Evolutionary conservation across 139 green algal species (phyloP), one percentile per base, ranked within the genome.

Genomic region (Edaphochlamys debaryana): DNA sequence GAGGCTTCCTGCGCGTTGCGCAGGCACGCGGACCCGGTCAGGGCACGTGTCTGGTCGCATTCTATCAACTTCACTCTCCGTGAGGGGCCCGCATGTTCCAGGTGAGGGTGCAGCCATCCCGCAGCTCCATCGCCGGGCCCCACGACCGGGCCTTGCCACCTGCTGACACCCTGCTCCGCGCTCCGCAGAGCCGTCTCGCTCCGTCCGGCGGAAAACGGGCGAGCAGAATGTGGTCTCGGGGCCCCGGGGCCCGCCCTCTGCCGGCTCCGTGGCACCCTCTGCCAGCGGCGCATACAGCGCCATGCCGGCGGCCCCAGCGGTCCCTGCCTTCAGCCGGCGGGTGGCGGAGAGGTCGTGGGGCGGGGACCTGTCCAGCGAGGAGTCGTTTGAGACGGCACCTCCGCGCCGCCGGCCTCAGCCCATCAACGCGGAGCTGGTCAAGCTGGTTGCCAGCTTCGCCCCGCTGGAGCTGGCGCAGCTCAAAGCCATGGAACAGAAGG

Each of bases 381-480:
- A 82, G 17, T 82, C 76, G 4, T 82, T 72, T 38, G 76, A 82
- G 22, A 4, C 63, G 30, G 76, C 62, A 9, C 76, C 62, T 7
- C 76, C 62, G 1, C 63, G 62, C 34, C 62, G 76, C 0, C 32
- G 45, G 29, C 30, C 75, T 3, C 63, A 82, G n/a, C 41, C 63
- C 23, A 73, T 82, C 8, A 82, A 82, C 36, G 76, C 76, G 2
- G 63, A 82, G 45, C 64, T 82, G 32, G 76, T 82, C 0, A 37
- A 52, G 42, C 63, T 82, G 7, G 76, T 82, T 5, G 76, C 76
- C 22, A 74, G 42, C 64, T 64, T 66, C 37, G 76, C 76, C 0
- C 76, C 76, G 0, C 63, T 82, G 5, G 76, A 82, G 76, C 63
- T 82, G 11, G 76, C 76, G 0, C 76, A 82, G 63, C 45, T 82